These are phyloP conservation scores for Saraca asoca DNA, from an alignment of 331 rosid species.

Conservation along the genomic window DNA sequence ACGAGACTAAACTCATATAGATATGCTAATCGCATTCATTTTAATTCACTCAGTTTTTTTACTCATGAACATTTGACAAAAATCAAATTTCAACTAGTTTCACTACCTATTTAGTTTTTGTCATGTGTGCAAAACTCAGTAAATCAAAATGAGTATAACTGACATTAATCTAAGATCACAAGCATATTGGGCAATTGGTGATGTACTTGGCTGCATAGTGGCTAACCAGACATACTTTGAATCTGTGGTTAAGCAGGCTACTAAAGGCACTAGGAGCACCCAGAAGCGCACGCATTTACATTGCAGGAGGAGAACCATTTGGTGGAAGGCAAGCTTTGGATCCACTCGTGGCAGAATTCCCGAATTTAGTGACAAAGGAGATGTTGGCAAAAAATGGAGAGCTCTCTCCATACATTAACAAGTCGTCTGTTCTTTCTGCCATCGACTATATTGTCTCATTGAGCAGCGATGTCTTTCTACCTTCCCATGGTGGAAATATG, in stretches of 20 bases:
- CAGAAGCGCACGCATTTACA: slow-evolving; percentile 42
- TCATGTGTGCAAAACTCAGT: too few relatives aligned
- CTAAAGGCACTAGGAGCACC: slow-evolving; percentile 60
- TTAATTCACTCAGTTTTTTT: too few relatives aligned
- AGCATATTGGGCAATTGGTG: neutral
- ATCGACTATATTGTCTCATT: slow-evolving; percentile 58
- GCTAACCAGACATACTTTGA: neutral
- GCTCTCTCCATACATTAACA: slow-evolving; percentile 46
- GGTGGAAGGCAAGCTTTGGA: slow-evolving; percentile 50
- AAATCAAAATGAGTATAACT: too few relatives aligned
- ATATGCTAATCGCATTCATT: too few relatives aligned
- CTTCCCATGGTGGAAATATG: slow-evolving; percentile 62
- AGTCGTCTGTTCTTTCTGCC: slow-evolving; percentile 60
- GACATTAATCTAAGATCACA: too few relatives aligned
- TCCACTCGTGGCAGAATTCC: slow-evolving; percentile 52
- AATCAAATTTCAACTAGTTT: too few relatives aligned
- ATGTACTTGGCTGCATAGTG: neutral
- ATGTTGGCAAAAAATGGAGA: slow-evolving; percentile 50
- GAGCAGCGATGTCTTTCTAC: slow-evolving; percentile 55
- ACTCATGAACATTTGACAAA: too few relatives aligned
- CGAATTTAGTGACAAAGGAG: slow-evolving; percentile 53
- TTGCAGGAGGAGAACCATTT: slow-evolving; percentile 63
- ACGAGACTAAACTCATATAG: too few relatives aligned
- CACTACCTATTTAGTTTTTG: too few relatives aligned
- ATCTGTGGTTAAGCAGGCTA: slow-evolving; percentile 33